Evolutionary conservation across 805 yeast genomes (phyloP), one percentile per base, ranked within the genome.

Genomic region (Zygotorulaspora sp.): DNA sequence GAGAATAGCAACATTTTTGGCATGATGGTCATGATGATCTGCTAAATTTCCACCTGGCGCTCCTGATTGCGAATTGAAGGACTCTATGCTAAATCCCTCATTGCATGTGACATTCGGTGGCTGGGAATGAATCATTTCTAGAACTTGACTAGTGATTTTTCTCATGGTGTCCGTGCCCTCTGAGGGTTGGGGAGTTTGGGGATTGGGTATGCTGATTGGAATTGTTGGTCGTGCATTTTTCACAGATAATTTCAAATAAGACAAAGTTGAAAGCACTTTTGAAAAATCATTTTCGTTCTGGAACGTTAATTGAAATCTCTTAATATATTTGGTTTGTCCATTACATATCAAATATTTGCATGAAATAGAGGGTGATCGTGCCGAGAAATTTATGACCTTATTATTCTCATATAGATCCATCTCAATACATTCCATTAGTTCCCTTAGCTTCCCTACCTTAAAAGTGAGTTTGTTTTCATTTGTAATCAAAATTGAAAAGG

Each of bases 281-380:
- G 17, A 25, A 39, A 47, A 56, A 11, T 52, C 59, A 3, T 20
- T 22, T 2, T 30, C 40, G 24, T 36, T 41, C 3, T 18, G 19
- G 16, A 57, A 47, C 6, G 45, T 43, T 3, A 58, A 30, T 38
- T 58, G 63, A 31, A 58, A 58, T 15, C 62, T 37, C 31, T 38
- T 52, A 30, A 57, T 25, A 12, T 32, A 39, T 12, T 30, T 26
- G 6, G 11, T 17, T 5, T 40, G 30, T 15, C 34, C 34, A 6
- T 26, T 29, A 4, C 17, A 12, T 6, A 38, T 25, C 16, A 58
- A 29, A 38, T 56, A 56, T 35, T 58, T 58, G 34, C 61, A 56
- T 11, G 61, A 47, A 4, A 58, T 39, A 1, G 56, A 41, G 1
- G 63, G 63, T 1, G 41, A 43, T 13, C 42, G 43, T 6, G 44